These are phyloP conservation scores for Waltergamsia citrina DNA, from an alignment of 2,329 filamentous ascomycete species.

Conservation along the genomic window DNA sequence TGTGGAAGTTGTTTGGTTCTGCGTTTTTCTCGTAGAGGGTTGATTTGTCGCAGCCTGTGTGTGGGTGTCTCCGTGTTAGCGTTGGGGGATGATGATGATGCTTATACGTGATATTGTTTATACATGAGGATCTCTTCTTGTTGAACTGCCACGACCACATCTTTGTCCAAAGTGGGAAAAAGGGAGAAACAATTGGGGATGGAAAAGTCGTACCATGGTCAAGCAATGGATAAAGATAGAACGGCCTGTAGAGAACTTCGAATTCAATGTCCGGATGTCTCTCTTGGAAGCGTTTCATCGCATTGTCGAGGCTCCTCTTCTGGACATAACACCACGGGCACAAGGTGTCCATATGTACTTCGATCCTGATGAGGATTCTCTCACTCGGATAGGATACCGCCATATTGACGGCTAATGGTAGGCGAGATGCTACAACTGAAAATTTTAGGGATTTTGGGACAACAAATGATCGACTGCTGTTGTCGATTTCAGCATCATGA, in stretches of 20 bases:
- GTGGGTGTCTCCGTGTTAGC: too few species aligned
- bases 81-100: too few species aligned
- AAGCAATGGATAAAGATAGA: constrained; percentile 30
- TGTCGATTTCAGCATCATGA: too few species aligned
- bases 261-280: constrained; percentile 33
- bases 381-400: background rate
- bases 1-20: constrained; percentile 14
- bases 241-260: constrained; percentile 36
- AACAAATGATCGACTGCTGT: background rate
- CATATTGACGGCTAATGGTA: background rate
- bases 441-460: background rate
- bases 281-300: constrained; percentile 29
- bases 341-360: constrained; percentile 38
- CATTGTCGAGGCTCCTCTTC: constrained; percentile 33
- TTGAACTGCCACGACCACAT: background rate
- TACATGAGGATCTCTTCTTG: too few species aligned
- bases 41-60: constrained; percentile 18
- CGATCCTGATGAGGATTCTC: constrained; percentile 17
- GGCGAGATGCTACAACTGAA: background rate
- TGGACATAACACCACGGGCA: constrained; percentile 45
- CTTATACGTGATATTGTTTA: too few species aligned
- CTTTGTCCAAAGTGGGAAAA: too few species aligned
- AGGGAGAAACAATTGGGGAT: background rate
- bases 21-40: constrained; percentile 23
- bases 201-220: constrained; percentile 14